Conservation (phyloP, 352 stramenopile genomes). For the Pythium brachiatum region DNA sequence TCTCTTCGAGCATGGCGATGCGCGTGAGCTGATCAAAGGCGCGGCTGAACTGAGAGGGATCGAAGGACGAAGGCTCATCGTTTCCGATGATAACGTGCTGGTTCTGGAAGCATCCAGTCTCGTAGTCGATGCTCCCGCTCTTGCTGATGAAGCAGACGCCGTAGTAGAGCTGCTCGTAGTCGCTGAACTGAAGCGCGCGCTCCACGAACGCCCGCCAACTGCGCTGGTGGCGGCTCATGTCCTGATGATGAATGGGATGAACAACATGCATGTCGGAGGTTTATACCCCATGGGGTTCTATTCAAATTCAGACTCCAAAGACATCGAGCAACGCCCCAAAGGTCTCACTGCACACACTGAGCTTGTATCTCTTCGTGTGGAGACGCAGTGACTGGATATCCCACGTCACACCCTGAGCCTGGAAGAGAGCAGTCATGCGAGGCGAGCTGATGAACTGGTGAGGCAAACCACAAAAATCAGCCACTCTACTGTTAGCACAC, state of each 20-base stretch:
- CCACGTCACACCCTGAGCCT: constrained; percentile 39
- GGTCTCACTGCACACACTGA: constrained; percentile 31
- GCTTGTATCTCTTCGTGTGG: constrained; percentile 67
- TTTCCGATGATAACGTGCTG: constrained; percentile 14
- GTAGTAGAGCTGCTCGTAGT: constrained; percentile 41
- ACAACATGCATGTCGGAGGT: neutral
- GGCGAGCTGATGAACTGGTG: constrained; percentile 66
- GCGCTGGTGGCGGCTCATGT: constrained; percentile 41
- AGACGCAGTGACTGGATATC: constrained; percentile 48
- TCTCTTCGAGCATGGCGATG: constrained; percentile 30
- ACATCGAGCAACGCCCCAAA: constrained; percentile 45
- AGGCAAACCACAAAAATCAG: too few species aligned
- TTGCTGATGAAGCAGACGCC: constrained; percentile 46
- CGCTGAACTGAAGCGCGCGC: constrained; percentile 29
- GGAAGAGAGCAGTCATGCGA: constrained; percentile 50
- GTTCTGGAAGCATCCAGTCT: constrained; percentile 44
- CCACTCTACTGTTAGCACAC: too few species aligned
- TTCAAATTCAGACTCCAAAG: constrained; percentile 35
- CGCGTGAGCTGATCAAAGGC: constrained; percentile 46
- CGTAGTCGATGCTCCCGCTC: constrained; percentile 36
- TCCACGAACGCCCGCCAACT: constrained; percentile 40
- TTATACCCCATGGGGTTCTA: constrained; percentile 18
- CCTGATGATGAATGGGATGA: constrained; percentile 5
- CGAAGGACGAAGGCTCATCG: neutral
- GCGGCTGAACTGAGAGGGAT: constrained; percentile 11